Evolutionary conservation across 495 filamentous ascomycete genomes (phyloP).

Genomic region (Daldinia bambusicola): DNA sequence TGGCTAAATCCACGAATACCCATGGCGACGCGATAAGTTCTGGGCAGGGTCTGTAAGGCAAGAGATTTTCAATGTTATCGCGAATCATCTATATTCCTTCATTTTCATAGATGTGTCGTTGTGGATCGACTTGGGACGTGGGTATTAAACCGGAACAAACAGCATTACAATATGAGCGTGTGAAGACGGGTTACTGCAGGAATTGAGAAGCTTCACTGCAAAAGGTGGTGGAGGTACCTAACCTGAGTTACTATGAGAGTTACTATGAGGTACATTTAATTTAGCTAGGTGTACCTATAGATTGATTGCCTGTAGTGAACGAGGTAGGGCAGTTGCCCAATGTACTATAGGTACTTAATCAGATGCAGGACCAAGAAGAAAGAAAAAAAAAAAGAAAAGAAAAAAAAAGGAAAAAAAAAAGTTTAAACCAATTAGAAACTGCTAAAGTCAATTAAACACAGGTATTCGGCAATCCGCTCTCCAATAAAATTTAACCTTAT

Average conservation of each 20-base stretch:
- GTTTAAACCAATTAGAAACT: conserved; percentile 22
- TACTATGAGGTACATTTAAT: no score
- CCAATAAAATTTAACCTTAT: conserved; percentile 22
- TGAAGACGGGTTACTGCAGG: conserved; percentile 17
- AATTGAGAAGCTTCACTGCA: not conserved
- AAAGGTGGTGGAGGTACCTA: not conserved
- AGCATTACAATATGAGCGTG: not conserved
- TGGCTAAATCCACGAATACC: conserved; percentile 73
- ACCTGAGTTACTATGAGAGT: not conserved
- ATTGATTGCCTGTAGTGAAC: no score
- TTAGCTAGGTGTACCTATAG: no score
- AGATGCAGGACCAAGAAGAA: not conserved
- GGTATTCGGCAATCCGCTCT: conserved; percentile 16
- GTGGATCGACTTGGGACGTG: not conserved
- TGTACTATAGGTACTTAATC: not conserved
- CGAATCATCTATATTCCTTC: not conserved
- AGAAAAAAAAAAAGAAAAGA: not conserved
- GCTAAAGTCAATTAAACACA: conserved; percentile 21
- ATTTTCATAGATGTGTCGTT: not conserved
- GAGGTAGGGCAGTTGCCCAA: no score
- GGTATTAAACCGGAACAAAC: not conserved
- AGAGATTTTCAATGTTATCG: not conserved
- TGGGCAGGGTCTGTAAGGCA: not conserved
- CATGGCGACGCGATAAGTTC: conserved; percentile 59
- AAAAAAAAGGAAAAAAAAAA: not conserved